A percentile compares a stretch with the other conserved stretches of the same genome.
phyloP scores from a whole-genome alignment of 208 protist genomes.

The Plasmodiophora brassicae region DNA sequence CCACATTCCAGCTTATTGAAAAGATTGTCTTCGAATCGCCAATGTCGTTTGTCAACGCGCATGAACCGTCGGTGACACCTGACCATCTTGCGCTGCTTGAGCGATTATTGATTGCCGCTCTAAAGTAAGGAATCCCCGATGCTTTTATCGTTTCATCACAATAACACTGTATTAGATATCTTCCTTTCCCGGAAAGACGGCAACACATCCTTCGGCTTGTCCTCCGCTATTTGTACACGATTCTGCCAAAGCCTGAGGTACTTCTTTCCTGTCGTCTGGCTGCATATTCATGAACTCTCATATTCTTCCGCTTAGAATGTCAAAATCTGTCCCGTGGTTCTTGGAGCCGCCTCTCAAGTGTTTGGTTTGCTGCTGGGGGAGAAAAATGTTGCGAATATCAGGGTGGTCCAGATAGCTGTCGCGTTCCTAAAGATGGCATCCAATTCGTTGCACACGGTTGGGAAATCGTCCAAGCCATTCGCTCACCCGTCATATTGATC shows the following conservation, averaged over 20 bases:
- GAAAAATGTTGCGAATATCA: background rate
- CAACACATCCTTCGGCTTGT: conserved; percentile 1
- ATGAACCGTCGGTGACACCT: background rate
- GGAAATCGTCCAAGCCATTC: background rate
- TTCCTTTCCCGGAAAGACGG: background rate
- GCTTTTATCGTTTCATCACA: too few species aligned
- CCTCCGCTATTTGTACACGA: background rate
- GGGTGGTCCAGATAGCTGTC: background rate
- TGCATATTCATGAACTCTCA: background rate
- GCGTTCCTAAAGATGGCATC: background rate
- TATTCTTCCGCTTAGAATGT: background rate
- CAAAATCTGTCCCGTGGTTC: background rate
- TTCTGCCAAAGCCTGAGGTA: background rate
- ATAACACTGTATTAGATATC: background rate
- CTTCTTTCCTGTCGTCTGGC: background rate
- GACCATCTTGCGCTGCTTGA: background rate
- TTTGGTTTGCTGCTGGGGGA: conserved; percentile 10
- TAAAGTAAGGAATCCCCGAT: conserved; percentile 10
- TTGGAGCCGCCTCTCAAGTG: conserved; percentile 12
- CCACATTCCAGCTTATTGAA: conserved; percentile 14
- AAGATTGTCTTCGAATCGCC: background rate
- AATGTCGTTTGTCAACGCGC: background rate
- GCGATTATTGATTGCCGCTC: background rate
- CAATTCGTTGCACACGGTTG: background rate
- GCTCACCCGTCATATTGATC: background rate